Base-by-base conservation (phyloP, 2,329 filamentous ascomycete genomes). In the Apiospora marii region DNA sequence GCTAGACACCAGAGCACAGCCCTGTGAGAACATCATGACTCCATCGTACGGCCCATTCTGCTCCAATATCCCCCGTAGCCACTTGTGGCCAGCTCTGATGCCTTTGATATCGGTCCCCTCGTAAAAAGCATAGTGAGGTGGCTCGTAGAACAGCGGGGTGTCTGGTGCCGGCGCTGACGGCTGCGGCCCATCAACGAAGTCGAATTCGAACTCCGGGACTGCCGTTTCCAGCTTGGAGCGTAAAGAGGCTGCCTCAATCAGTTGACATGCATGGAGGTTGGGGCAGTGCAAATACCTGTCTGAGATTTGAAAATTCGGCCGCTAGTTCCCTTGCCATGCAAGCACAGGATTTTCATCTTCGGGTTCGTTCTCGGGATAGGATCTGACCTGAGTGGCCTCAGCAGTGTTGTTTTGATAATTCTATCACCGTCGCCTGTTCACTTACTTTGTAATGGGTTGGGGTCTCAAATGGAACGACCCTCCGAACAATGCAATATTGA, bases 1-100 rank as follows among this genome's bases (percentile, higher is more conserved):
- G 77, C 79, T 84, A 34, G 79, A 79, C 30, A 83, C 77, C 3
- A 85, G 76, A 6, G 80, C 76, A 58, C 83, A 85, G 27, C 83
- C 83, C 24, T 79, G 74, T 4, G 74, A 75, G 51, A 76, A 78
- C 16, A 75, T 75, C 68, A 81, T 43, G 0, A 79, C 74, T 19
- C 79, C 80, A 34, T 80, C 78, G 37, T 79, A 80, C 7, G 77
- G 77, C 0, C 79, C 79, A 30, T 77, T 72, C 1, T 19, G 41
- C 4, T 75, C 72, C 22, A 84, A 70, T 72, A 83, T 80, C 41
- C 77, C 76, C 30, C 78, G 74, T n/a, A 86, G 75, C 81, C 82
- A 83, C 24, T 77, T 72, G 72, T 81, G 78, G 13, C 82, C 78
- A n/a, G 75, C 76, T 12, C 79, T 78, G 72, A 85, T 82, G n/a